phyloP scores from a whole-genome alignment of 306 rosid genomes.

The Sechiopsis laciniata region DNA sequence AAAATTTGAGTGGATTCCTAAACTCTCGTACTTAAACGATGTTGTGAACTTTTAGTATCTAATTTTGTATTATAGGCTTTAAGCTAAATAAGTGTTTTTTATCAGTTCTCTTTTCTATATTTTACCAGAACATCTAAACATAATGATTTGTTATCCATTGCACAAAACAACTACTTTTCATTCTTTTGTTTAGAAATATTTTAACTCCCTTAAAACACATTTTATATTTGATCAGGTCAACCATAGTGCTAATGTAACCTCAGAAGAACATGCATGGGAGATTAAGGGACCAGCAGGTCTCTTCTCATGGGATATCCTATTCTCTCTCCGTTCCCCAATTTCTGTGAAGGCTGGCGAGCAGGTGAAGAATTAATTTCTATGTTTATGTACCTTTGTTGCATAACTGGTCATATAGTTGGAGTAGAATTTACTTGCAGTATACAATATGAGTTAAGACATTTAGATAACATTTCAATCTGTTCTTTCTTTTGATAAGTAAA shows the following conservation, averaged over 20 bases:
- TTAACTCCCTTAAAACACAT: conserved; percentile 16
- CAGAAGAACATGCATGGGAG: conserved; percentile 81
- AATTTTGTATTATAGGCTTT: no score
- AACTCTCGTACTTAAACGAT: no score
- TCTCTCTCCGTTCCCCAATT: conserved; percentile 68
- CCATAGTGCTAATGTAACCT: conserved; percentile 62
- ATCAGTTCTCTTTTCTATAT: no score
- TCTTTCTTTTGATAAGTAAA: not conserved
- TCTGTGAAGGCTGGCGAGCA: conserved; percentile 86
- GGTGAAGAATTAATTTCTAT: conserved; percentile 29
- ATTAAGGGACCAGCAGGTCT: conserved; percentile 85
- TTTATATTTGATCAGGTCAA: conserved; percentile 53
- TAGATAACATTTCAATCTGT: not conserved
- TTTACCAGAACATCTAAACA: no score
- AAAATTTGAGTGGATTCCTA: no score
- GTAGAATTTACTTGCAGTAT: not conserved
- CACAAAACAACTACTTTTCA: no score
- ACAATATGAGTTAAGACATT: not conserved
- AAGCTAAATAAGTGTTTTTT: no score
- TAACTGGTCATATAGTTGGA: not conserved
- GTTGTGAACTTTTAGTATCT: no score
- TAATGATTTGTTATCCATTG: no score
- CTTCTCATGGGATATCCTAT: conserved; percentile 82
- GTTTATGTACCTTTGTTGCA: not conserved
- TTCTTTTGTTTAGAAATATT: not conserved